These are phyloP conservation scores for Neurospora tetraspora DNA, from an alignment of 495 filamentous ascomycete species.

Conservation along the genomic window DNA sequence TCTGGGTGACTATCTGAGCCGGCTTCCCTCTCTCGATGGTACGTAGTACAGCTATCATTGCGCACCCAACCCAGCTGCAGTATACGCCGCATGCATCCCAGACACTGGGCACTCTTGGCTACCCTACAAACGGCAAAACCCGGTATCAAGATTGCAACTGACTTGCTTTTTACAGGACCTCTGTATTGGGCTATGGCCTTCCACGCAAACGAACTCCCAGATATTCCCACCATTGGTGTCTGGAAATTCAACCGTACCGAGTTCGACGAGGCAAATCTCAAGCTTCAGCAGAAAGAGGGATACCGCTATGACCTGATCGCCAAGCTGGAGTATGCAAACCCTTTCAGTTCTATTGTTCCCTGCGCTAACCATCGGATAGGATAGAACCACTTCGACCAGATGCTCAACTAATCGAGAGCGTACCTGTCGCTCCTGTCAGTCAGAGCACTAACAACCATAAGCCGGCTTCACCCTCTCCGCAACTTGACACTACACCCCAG, in stretches of 20 bases:
- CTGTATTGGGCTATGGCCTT: slow-evolving; percentile 13
- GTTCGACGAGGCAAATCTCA: slow-evolving; percentile 12
- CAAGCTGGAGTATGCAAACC: slow-evolving; percentile 2
- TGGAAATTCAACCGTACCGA: slow-evolving; percentile 11
- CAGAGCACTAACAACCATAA: not conserved
- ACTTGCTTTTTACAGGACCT: not conserved
- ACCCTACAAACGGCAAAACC: not conserved
- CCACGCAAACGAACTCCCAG: slow-evolving; percentile 5
- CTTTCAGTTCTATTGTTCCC: not conserved
- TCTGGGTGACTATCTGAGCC: slow-evolving; percentile 17
- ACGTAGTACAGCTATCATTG: not conserved
- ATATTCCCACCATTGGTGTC: slow-evolving; percentile 6
- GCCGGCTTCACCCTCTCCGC: not conserved
- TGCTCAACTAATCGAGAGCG: not conserved
- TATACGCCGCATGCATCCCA: not conserved
- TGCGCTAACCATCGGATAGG: not conserved
- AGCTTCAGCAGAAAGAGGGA: slow-evolving; percentile 5
- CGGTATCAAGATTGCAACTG: too few species aligned
- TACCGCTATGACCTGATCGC: slow-evolving; percentile 5
- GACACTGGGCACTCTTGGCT: not conserved
- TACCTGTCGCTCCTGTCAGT: not conserved
- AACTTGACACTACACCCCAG: not conserved
- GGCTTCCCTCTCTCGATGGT: slow-evolving; percentile 11
- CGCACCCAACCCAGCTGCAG: not conserved
- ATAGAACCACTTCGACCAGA: not conserved